Evolutionary conservation across 192 early-diverging fungal genomes (phyloP), one percentile per base, ranked within the genome.

Genomic region (Coemansia sp.): DNA sequence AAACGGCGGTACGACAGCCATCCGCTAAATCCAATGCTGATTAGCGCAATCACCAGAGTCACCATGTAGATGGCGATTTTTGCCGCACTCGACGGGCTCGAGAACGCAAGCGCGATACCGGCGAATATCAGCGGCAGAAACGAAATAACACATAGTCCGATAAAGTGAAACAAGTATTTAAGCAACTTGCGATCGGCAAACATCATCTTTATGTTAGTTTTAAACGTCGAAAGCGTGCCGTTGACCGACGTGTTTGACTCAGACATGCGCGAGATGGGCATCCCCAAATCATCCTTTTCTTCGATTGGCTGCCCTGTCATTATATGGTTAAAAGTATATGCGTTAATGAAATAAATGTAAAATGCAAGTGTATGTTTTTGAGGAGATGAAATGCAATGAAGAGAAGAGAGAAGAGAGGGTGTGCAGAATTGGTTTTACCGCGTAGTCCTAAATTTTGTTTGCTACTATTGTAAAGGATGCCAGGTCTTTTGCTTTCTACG

Each of bases 101-200:
- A 72, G 52, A 78, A 69, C 9, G 70, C 60, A 54, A 78, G 56
- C 6, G 70, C 70, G 15, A 78, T 61, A 2, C 63, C 76, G 15
- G 66, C 59, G 39, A 78, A 69, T 24, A 78, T 69, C 29, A 78
- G 38, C n/a, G 76, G 76, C 10, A 65, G 45, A 32, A 78, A 72
- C 32, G 62, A 65, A 4, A 65, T 22, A 23, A 71, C 29, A 9
- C 56, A 63, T 2, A 71, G 45, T 6, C 29, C 63, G 12, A 64
- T 24, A 45, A 71, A 71, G 37, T 65, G 52, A 15, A 23, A 49
- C n/a, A 65, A 1, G 50, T 63, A 53, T 37, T 64, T 63, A 25
- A 62, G 56, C 21, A 64, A 53, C 49, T 32, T 49, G 25, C 61
- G 68, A 39, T 70, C 56, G 9, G 37, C 11, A 27, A 63, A 63